Evolutionary conservation across 805 yeast genomes (phyloP).

Genomic region (Candida palmyrensis): DNA sequence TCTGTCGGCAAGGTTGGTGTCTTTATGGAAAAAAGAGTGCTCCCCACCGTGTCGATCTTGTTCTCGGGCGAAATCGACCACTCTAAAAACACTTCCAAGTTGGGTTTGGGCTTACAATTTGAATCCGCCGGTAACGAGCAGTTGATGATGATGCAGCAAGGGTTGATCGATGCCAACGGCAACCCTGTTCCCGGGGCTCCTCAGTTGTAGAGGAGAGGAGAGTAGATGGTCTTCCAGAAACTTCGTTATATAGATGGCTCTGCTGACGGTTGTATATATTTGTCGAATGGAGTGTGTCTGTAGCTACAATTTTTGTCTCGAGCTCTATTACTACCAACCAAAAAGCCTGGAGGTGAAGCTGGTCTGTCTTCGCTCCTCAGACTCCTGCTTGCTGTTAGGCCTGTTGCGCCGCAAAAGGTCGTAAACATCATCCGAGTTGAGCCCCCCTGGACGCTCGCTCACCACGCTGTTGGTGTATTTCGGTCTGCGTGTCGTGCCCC

Average conservation of each 20-base stretch:
- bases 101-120: conserved; percentile 93
- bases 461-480: conserved; percentile 7
- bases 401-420: no score
- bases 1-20: conserved; percentile 86
- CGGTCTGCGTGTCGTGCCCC: conserved; percentile 3
- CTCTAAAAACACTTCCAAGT: conserved; percentile 57
- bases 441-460: conserved; percentile 5
- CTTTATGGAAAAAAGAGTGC: conserved; percentile 86
- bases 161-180: conserved; percentile 76
- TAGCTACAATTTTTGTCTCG: no score
- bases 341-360: conserved; percentile 25
- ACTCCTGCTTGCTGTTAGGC: no score
- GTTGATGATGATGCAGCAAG: conserved; percentile 86
- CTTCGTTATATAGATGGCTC: no score
- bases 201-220: conserved; percentile 30
- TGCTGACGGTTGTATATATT: no score
- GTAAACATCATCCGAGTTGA: conserved; percentile 9
- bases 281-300: no score
- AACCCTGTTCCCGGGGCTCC: conserved; percentile 83
- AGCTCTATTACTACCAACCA: conserved; percentile 35
- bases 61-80: conserved; percentile 95
- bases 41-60: conserved; percentile 84
- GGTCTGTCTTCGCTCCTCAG: conserved; percentile 1
- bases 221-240: no score
- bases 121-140: conserved; percentile 95